These are phyloP conservation scores for Goniomonas avonlea DNA, from an alignment of 78 protist species.

Conservation along the genomic window DNA sequence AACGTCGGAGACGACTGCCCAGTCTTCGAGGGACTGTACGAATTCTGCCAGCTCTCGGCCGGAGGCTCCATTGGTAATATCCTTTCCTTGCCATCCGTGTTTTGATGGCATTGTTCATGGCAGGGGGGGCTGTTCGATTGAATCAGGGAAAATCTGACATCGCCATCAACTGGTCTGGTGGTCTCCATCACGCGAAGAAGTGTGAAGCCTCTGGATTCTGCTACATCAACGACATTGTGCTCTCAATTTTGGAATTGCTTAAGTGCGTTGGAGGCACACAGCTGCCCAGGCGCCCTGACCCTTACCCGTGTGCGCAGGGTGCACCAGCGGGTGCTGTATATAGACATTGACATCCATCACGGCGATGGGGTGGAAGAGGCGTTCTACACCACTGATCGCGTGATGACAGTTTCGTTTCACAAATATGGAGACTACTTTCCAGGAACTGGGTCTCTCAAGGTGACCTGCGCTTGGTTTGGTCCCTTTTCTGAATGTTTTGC, in stretches of 20 bases:
- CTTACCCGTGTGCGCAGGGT: not conserved
- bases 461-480: not conserved
- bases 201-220: constrained; percentile 96
- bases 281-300: not conserved
- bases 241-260: constrained; percentile 90
- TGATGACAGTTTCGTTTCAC: constrained; percentile 83
- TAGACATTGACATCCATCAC: constrained; percentile 67
- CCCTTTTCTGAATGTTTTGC: not conserved
- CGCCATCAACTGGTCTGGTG: constrained; percentile 98
- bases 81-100: no score
- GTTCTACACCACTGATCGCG: constrained; percentile 59
- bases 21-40: constrained; percentile 91
- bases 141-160: constrained; percentile 72
- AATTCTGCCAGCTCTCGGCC: constrained; percentile 84
- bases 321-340: constrained; percentile 60
- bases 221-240: constrained; percentile 96
- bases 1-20: constrained; percentile 97
- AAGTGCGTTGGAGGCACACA: not conserved
- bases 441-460: constrained; percentile 82
- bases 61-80: constrained; percentile 94
- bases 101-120: no score
- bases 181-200: constrained; percentile 97
- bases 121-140: constrained; percentile 79
- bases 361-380: constrained; percentile 78
- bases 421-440: constrained; percentile 89